phyloP scores from a whole-genome alignment of 1,284 basidiomycete genomes.

The Erythrobasidium hasegawianum region DNA sequence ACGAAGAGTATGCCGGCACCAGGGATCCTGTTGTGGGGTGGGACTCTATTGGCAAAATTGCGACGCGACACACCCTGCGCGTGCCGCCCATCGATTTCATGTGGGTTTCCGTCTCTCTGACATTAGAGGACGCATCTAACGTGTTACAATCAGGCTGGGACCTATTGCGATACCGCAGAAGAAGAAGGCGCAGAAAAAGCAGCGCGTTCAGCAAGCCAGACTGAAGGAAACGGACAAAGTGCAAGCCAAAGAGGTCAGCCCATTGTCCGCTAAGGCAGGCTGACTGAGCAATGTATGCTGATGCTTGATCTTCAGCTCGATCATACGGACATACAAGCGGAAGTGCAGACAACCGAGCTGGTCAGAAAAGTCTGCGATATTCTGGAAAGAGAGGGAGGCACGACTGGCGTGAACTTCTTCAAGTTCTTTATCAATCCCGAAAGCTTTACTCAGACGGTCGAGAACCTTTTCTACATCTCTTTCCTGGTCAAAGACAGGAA shows the following conservation, averaged over 20 bases:
- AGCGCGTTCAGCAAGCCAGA: conserved; percentile 36
- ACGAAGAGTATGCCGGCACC: conserved; percentile 54
- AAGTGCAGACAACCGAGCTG: conserved; percentile 37
- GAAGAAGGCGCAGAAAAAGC: conserved; percentile 29
- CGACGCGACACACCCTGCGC: conserved; percentile 66
- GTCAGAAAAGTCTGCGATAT: conserved; percentile 38
- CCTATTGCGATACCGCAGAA: conserved; percentile 32
- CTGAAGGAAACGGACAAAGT: conserved; percentile 37
- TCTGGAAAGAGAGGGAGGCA: conserved; percentile 34
- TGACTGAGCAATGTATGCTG: neutral
- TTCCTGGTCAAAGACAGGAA: conserved; percentile 82
- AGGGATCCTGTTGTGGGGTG: conserved; percentile 50
- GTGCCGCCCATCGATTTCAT: conserved; percentile 73
- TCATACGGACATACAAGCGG: conserved; percentile 23
- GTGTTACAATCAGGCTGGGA: conserved; percentile 25
- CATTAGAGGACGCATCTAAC: neutral
- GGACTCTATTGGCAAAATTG: conserved; percentile 61
- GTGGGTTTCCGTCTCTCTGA: conserved; percentile 52
- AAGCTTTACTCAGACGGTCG: conserved; percentile 84
- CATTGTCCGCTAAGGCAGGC: neutral
- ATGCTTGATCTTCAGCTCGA: conserved; percentile 3
- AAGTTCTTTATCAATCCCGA: conserved; percentile 77
- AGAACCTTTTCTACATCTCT: conserved; percentile 88
- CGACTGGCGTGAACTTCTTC: conserved; percentile 65
- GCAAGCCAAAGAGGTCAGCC: conserved; percentile 26